Evolutionary conservation across 2,329 filamentous ascomycete genomes (phyloP).

Genomic region (Alternaria ventricosa): DNA sequence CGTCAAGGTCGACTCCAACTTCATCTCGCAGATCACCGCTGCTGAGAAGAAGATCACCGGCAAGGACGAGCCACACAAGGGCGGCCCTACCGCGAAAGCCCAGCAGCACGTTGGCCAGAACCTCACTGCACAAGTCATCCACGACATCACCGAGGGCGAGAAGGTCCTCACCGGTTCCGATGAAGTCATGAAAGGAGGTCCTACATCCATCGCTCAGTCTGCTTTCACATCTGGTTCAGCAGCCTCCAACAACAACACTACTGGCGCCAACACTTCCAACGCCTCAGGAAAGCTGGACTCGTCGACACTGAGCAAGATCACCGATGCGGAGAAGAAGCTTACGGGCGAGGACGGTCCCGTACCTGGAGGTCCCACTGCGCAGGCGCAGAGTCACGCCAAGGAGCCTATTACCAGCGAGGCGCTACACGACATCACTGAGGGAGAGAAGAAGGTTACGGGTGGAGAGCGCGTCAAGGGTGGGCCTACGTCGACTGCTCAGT

Average conservation of each 20-base stretch:
- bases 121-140: constrained; percentile 45
- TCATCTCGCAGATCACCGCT: constrained; percentile 51
- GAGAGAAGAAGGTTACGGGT: constrained; percentile 43
- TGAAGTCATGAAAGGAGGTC: constrained; percentile 45
- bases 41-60: constrained; percentile 52
- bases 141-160: constrained; percentile 53
- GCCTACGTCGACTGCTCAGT: constrained; percentile 40
- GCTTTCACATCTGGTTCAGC: constrained; percentile 4
- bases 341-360: constrained; percentile 29
- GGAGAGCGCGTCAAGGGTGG: constrained; percentile 42
- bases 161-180: constrained; percentile 48
- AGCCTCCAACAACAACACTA: neutral
- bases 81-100: constrained; percentile 52
- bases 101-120: constrained; percentile 46
- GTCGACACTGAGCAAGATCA: constrained; percentile 37
- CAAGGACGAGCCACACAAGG: constrained; percentile 41
- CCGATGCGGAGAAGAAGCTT: constrained; percentile 38
- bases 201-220: constrained; percentile 49
- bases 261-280: neutral
- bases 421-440: constrained; percentile 42
- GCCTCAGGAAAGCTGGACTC: constrained; percentile 32
- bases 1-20: constrained; percentile 44
- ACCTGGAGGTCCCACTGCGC: constrained; percentile 34
- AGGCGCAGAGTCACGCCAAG: constrained; percentile 38
- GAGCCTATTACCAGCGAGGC: constrained; percentile 38